These are phyloP conservation scores for Leucocoprinus sp. DNA, from an alignment of 768 basidiomycete species.

Conservation along the genomic window DNA sequence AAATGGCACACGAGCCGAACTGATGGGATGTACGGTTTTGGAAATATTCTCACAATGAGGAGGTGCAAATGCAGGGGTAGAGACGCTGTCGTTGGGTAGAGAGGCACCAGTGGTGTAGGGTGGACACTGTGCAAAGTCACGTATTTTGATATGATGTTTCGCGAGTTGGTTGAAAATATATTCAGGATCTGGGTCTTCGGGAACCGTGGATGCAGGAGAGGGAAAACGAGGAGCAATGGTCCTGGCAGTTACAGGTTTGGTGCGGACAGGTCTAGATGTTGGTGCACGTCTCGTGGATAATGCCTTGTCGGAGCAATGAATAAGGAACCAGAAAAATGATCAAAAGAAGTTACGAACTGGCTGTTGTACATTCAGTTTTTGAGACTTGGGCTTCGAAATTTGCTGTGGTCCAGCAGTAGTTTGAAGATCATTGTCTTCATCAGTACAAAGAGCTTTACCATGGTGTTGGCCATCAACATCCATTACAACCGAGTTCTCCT, in stretches of 20 bases:
- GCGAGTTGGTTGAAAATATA: conserved; percentile 21
- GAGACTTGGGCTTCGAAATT: not conserved
- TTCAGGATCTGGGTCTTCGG: conserved; percentile 29
- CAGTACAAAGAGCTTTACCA: not conserved
- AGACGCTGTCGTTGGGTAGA: too few species aligned
- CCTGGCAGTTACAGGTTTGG: not conserved
- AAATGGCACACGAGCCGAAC: conserved; percentile 1
- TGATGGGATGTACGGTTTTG: too few species aligned
- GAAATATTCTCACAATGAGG: too few species aligned
- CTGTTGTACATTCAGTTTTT: not conserved
- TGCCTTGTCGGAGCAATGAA: not conserved
- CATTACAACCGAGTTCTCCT: not conserved
- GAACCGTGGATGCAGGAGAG: conserved; percentile 30
- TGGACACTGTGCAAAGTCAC: conserved; percentile 26
- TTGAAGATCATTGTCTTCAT: conserved; percentile 2
- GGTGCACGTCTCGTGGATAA: not conserved
- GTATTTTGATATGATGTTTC: conserved; percentile 29
- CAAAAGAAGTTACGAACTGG: not conserved
- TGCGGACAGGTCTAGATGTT: not conserved
- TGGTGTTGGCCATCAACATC: not conserved
- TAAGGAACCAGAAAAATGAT: not conserved
- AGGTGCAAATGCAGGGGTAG: too few species aligned
- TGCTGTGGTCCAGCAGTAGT: not conserved
- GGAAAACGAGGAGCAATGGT: not conserved
- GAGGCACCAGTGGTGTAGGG: conserved; percentile 15